phyloP scores from a whole-genome alignment of 2,329 filamentous ascomycete genomes.

The Beauveria pseudobassiana region DNA sequence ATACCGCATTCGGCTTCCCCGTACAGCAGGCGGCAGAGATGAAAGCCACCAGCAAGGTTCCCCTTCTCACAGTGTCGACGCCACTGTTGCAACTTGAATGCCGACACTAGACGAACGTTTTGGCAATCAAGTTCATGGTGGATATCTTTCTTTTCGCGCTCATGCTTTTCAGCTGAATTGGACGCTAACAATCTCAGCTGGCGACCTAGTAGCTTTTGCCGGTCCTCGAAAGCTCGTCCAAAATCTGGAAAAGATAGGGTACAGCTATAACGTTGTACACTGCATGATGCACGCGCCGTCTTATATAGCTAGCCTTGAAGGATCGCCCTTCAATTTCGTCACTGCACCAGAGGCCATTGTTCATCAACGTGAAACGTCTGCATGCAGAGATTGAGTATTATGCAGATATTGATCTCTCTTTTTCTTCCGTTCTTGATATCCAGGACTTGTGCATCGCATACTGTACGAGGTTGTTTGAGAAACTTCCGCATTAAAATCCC shows the following conservation, averaged over 20 bases:
- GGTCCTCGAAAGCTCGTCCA: no score
- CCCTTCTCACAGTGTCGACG: no score
- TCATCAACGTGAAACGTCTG: constrained; percentile 2
- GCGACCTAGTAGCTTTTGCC: not conserved
- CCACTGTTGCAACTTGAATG: no score
- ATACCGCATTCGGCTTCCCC: not conserved
- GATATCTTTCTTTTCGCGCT: not conserved
- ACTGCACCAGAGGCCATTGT: not conserved
- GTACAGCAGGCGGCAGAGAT: no score
- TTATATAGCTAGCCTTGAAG: not conserved
- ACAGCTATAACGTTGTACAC: not conserved
- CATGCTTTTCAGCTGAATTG: not conserved
- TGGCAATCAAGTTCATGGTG: not conserved
- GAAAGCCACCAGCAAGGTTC: no score
- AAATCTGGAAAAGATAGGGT: not conserved
- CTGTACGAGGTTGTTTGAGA: no score
- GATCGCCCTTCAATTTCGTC: not conserved
- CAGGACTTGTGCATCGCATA: not conserved
- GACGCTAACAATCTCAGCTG: not conserved
- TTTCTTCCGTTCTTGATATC: not conserved
- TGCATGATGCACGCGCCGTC: constrained; percentile 1
- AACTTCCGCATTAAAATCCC: not conserved
- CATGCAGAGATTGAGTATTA: not conserved
- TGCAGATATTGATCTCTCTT: not conserved
- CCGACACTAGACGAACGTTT: no score